Evolutionary conservation across 2,329 filamentous ascomycete genomes (phyloP), one percentile per base, ranked within the genome.

Genomic region (Neofusicoccum sp.): DNA sequence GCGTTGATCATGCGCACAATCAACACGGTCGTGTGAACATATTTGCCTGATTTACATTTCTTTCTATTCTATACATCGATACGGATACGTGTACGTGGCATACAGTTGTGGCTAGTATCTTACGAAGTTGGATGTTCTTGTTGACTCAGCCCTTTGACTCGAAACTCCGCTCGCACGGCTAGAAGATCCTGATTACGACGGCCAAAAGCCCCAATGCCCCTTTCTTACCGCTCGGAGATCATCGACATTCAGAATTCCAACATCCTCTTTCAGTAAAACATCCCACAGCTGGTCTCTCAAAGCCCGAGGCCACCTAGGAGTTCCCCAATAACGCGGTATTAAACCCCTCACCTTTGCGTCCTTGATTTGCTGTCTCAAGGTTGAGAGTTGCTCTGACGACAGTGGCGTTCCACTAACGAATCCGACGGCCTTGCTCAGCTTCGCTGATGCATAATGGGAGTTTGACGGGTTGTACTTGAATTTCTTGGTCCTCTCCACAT

Each of bases 401-500:
- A 36, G 33, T 33, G 67, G 61, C 22, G 22, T 22, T 67, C 68
- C 64, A 1, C 22, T 59, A 31, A 69, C 31, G 8, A 56, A 52
- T 2, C 69, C 70, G 6, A 71, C 64, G 8, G 70, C 72, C 39
- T 66, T 65, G 31, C 64, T 65, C n/a, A 73, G 50, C 14, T 65
- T 41, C 1, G 68, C 54, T 41, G 70, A 71, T 11, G 71, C 70
- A 50, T 71, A 73, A 59, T 70, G 71, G 1, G 71, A 74, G 47
- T 74, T 73, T 22, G 65, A 64, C 2, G 65, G 54, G 11, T 67
- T 69, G 67, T 71, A 73, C 4, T 66, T 61, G 9, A 61, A 31
- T n/a, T 69, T 64, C 41, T 33, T 69, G 76, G 70, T 62, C 80
- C 74, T 34, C 6, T 43, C n/a, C 2, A 41, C 14, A 14, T 49